Evolutionary conservation across 306 rosid genomes (phyloP).

Genomic region (Corylus avellana): DNA sequence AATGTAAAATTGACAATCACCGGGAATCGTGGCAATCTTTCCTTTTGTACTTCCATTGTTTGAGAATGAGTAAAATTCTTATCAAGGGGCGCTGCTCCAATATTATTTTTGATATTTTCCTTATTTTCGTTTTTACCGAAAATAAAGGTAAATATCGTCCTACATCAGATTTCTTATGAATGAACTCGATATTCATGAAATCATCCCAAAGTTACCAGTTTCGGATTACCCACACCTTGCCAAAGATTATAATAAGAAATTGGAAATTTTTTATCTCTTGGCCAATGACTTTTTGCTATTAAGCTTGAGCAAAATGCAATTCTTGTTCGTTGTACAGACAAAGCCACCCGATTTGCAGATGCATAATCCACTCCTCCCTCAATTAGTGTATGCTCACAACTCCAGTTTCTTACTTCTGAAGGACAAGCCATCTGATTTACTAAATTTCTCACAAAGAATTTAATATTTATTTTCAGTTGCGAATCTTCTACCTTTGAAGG

Average conservation of each 20-base stretch:
- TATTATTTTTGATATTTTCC: too few species aligned
- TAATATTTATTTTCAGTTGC: background rate
- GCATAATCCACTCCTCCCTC: background rate
- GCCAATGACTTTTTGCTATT: background rate
- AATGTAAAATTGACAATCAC: too few species aligned
- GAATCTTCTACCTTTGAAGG: background rate
- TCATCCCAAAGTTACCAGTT: background rate
- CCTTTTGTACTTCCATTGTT: too few species aligned
- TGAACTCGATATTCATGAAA: background rate
- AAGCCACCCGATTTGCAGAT: background rate
- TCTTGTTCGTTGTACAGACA: background rate
- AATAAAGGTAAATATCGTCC: too few species aligned
- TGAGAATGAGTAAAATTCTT: too few species aligned
- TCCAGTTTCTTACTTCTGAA: background rate
- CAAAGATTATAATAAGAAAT: background rate
- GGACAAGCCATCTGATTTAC: background rate
- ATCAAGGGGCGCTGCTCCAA: too few species aligned
- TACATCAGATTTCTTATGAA: background rate
- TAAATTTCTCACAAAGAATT: background rate
- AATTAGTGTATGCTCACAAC: background rate
- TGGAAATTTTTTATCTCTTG: background rate
- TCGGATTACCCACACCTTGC: slow-evolving; percentile 1
- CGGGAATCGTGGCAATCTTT: too few species aligned
- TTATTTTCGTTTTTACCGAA: too few species aligned
- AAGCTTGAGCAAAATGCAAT: background rate